Base-by-base conservation (phyloP, 345 rosid genomes). In the Eucalyptus polyanthemos region DNA sequence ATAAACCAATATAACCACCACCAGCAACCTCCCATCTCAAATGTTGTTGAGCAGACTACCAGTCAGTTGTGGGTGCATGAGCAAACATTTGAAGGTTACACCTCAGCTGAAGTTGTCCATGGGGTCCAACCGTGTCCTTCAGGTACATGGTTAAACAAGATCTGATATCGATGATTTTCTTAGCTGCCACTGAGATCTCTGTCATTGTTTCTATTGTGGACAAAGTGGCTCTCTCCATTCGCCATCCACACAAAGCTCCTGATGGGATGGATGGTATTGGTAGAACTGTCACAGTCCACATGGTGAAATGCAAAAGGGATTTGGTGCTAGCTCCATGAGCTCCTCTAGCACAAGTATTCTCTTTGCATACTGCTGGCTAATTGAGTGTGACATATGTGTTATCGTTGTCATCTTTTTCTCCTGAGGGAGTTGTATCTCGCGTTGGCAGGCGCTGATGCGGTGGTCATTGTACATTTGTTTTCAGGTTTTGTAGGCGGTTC, bases 291-390 rank as follows among this genome's bases (percentile, higher is more conserved):
- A 90, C 88, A 88, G 88, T 90, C 90, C 89, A 91, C 89, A 89
- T 72, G 95, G 91, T 90, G 56, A 91, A 93, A 92, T 45, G 88
- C 87, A 90, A 87, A 88, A 62, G 90, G 93, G 93, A 90, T 88
- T 87, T 81, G 91, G 91, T 92, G 91, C 94, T 92, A 91, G 91
- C 90, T 91, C 92, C 92, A 54, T 89, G 93, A 92, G 94, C 93
- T 94, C 93, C 90, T 90, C 88, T 91, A 54, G 88, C 88, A 90
- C 94, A 92, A 93, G 92, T 92, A 89, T 92, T 93, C 86, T 90
- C 45, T 88, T 90, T 88, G 89, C 86, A 47, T 37, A 37, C 83
- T 76, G 83, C 27, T 76, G 83, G 45, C 40, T 76, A 37, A 37
- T 37, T 21, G 83, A 76, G 47, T 40, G 47, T 76, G 83, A 37